Conservation (phyloP, 2,329 filamentous ascomycete genomes). For the Chalaropsis ovoidea region DNA sequence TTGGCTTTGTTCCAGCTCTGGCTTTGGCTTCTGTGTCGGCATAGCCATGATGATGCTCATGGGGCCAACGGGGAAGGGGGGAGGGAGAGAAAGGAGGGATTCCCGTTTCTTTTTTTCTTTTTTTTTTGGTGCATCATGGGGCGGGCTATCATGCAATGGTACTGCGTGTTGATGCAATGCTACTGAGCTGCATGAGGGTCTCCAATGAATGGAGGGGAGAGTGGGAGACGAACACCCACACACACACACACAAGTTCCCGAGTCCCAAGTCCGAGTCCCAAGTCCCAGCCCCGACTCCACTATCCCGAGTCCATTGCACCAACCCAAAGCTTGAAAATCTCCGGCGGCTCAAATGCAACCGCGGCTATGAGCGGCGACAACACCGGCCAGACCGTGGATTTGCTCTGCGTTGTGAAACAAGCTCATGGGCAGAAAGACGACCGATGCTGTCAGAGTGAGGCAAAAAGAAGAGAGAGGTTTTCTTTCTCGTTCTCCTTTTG, state of each 20-base stretch:
- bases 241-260: background rate
- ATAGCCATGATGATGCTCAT: slow-evolving; percentile 10
- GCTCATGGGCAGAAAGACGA: no score
- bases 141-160: background rate
- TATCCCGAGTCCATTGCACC: no score
- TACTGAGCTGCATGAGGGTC: background rate
- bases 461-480: background rate
- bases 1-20: slow-evolving; percentile 1
- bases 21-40: slow-evolving; percentile 3
- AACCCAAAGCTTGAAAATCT: no score
- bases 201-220: background rate
- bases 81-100: background rate
- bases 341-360: background rate
- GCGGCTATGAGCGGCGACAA: slow-evolving; percentile 5
- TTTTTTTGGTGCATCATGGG: background rate
- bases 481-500: background rate
- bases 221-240: background rate
- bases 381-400: background rate
- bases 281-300: no score
- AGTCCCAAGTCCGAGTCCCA: background rate
- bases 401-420: background rate
- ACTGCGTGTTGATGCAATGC: background rate
- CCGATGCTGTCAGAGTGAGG: background rate
- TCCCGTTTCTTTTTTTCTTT: background rate
- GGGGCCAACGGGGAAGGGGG: background rate